A percentile compares a stretch with the other conserved stretches of the same genome.
Conservation (phyloP, 441 rosid species). For the Gossypium armourianum region DNA sequence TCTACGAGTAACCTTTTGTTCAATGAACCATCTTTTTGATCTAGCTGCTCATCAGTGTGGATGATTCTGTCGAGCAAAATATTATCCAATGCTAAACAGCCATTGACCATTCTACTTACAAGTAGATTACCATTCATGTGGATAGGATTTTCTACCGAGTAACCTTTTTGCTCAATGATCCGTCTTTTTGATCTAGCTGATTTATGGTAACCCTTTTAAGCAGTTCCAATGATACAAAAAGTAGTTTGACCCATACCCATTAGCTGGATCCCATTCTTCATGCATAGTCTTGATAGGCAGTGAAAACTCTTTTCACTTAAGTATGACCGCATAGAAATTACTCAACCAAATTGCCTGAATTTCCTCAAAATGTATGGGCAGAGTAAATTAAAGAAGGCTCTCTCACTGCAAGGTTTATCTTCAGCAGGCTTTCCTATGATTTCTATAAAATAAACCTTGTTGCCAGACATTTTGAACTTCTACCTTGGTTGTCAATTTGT, state of each 20-base stretch:
- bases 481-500: not conserved
- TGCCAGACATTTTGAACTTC: not conserved
- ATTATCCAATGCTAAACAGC: not conserved
- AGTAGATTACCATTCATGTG: not conserved
- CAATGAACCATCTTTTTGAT: not conserved
- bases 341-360: not conserved
- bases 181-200: not conserved
- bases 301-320: not conserved
- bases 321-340: not conserved
- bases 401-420: conserved; percentile 2
- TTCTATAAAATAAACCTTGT: not conserved
- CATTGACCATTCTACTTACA: not conserved
- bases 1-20: not conserved
- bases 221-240: not conserved
- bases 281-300: not conserved
- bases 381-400: not conserved
- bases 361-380: not conserved
- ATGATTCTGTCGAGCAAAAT: not conserved
- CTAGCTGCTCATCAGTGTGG: not conserved
- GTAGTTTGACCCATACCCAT: conserved; percentile 5
- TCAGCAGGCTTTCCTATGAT: not conserved
- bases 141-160: not conserved
- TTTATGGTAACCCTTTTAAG: not conserved
- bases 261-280: not conserved
- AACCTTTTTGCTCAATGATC: not conserved